A percentile compares a stretch with the other conserved stretches of the same genome.
These are phyloP conservation scores for Cryphonectria nitschkei DNA, from an alignment of 2,329 filamentous ascomycete species.

Conservation along the genomic window DNA sequence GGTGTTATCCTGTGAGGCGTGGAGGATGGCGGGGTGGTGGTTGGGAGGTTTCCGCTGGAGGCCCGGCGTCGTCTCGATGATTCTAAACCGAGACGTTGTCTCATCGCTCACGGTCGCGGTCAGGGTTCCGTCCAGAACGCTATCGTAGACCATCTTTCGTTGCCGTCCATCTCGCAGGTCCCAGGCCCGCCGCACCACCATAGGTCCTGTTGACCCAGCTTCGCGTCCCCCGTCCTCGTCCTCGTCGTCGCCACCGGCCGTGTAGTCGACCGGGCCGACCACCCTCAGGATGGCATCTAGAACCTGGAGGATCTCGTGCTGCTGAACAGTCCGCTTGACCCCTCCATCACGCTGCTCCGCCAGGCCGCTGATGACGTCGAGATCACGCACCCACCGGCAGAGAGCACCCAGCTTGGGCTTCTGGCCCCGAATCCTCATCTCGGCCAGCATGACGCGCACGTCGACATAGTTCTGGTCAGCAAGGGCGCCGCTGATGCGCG, in stretches of 20 bases:
- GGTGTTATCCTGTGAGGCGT: slow-evolving; percentile 61
- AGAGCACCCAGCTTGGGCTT: slow-evolving; percentile 69
- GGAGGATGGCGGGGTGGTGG: slow-evolving; percentile 67
- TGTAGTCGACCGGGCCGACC: slow-evolving; percentile 62
- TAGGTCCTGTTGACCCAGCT: slow-evolving; percentile 41
- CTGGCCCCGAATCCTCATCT: slow-evolving; percentile 70
- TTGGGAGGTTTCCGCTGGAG: slow-evolving; percentile 68
- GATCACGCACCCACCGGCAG: slow-evolving; percentile 72
- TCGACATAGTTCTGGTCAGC: slow-evolving; percentile 68
- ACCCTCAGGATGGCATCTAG: slow-evolving; percentile 68
- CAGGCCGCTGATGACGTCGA: slow-evolving; percentile 70
- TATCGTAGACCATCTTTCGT: slow-evolving; percentile 55
- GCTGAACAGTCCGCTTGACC: slow-evolving; percentile 47
- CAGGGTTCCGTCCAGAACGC: slow-evolving; percentile 62
- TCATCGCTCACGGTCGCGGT: slow-evolving; percentile 43
- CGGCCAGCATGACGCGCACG: slow-evolving; percentile 66
- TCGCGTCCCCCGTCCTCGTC: slow-evolving; percentile 32
- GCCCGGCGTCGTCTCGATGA: slow-evolving; percentile 66
- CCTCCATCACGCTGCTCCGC: slow-evolving; percentile 56
- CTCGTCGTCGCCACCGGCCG: slow-evolving; percentile 28
- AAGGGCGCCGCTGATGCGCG: slow-evolving; percentile 67
- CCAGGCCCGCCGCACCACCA: slow-evolving; percentile 65
- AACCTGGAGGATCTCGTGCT: slow-evolving; percentile 61
- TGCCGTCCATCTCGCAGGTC: slow-evolving; percentile 53
- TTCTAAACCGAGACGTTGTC: slow-evolving; percentile 44